Percentiles rank a stretch among this genome's conserved stretches.
These are phyloP conservation scores for Aegilops longissima DNA, from an alignment of 176 grass and related monocot species.

Conservation along the genomic window DNA sequence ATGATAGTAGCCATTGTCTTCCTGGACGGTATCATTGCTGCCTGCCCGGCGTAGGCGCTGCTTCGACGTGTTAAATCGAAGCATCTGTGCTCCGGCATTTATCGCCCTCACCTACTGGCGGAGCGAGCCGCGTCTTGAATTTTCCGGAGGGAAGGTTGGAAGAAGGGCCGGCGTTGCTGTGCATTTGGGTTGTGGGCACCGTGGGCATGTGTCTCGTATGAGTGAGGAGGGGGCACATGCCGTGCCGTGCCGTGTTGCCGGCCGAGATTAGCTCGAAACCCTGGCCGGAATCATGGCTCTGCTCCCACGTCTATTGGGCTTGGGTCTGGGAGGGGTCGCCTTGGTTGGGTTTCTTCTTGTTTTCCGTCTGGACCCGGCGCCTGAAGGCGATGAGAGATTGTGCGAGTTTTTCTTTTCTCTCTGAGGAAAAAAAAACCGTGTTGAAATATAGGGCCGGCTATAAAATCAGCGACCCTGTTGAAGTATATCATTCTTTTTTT, in stretches of 20 bases:
- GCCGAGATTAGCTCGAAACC: background rate
- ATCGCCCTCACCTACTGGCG: slow-evolving; percentile 4
- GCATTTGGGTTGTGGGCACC: slow-evolving; percentile 23
- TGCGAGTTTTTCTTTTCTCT: background rate
- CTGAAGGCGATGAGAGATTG: background rate
- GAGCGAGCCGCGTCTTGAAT: background rate
- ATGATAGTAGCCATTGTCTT: background rate
- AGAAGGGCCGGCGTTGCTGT: background rate
- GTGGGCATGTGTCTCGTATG: slow-evolving; percentile 13
- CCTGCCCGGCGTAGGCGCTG: background rate
- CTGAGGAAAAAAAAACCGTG: too few species aligned
- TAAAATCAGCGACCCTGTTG: background rate
- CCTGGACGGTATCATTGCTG: slow-evolving; percentile 1
- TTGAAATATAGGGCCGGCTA: background rate
- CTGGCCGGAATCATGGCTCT: background rate
- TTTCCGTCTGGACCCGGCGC: background rate
- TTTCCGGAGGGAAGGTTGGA: background rate
- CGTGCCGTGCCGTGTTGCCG: slow-evolving; percentile 12
- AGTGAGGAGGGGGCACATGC: slow-evolving; percentile 1
- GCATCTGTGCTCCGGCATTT: slow-evolving; percentile 7
- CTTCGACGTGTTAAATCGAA: background rate
- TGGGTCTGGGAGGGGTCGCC: background rate
- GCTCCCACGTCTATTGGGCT: background rate
- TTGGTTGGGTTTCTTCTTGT: background rate
- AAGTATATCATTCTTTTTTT: too few species aligned